Base-by-base conservation (phyloP, 1,284 basidiomycete genomes). In the Naganishia albida region DNA sequence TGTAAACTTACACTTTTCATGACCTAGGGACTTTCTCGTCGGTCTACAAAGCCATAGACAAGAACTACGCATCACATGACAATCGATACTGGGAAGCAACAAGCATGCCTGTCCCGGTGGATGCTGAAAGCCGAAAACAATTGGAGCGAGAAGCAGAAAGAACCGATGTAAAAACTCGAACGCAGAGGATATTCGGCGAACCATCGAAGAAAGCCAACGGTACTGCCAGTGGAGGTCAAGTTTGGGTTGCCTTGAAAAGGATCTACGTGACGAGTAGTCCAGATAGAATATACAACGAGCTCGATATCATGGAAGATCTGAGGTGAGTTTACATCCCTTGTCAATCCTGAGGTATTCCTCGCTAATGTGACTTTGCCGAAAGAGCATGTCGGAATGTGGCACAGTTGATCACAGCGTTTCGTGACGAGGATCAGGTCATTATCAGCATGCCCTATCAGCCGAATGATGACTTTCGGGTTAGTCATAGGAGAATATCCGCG, bases 181-280 rank as follows among this genome's bases (percentile, higher is more conserved):
- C n/a, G 18, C 49, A 13, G 20, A 42, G 12, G 20, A 44, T 18
- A 7, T 13, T 26, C n/a, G n/a, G 20, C 25, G 20, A 40, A 16
- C 40, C 56, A 3, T 16, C 46, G 16, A 50, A 23, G 30, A 3
- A 26, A 48, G 23, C 7, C 16, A 12, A 56, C 6, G 25, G 23
- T 25, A 30, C 30, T 20, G 34, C 34, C 13, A 7, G 15, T 15
- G 20, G 30, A 8, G 56, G 56, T 12, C 20, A 60, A 55, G 79
- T 89, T 18, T 93, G 89, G 73, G 93, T 99, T 44, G 95, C 95
- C 0, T 83, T 99, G 72, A 99, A 99, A 81, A 86, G 94, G 72
- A 98, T 99, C 75, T 93, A 98, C 75, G 94, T 94, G 28, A 99
- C 95, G 0, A 94, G 91, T 74, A 92, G 88, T 68, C 95, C 95